Conservation (phyloP, 495 filamentous ascomycete species). For the Penicillium arizonense region DNA sequence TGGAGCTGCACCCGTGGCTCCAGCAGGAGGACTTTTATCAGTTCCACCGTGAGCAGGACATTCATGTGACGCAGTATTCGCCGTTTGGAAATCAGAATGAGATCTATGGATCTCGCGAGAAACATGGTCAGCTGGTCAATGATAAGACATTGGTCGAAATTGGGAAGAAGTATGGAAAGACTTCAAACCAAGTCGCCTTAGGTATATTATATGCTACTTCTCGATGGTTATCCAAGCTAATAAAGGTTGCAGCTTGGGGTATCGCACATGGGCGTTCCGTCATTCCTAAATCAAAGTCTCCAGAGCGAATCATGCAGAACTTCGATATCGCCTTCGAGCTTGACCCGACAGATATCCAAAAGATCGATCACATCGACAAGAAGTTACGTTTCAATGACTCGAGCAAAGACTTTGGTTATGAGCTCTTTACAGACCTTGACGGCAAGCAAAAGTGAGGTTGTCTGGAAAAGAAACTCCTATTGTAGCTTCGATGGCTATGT, state of each 20-base stretch:
- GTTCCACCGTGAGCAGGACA: slow-evolving; percentile 48
- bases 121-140: slow-evolving; percentile 31
- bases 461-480: too few relatives aligned
- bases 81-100: slow-evolving; percentile 69
- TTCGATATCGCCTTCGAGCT: slow-evolving; percentile 58
- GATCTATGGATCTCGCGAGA: slow-evolving; percentile 40
- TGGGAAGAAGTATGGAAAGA: slow-evolving; percentile 60
- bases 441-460: slow-evolving; percentile 28
- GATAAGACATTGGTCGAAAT: slow-evolving; percentile 60
- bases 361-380: slow-evolving; percentile 49
- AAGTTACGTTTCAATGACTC: slow-evolving; percentile 59
- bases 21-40: slow-evolving; percentile 57
- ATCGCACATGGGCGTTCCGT: slow-evolving; percentile 58
- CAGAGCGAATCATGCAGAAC: slow-evolving; percentile 51
- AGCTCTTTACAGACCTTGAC: slow-evolving; percentile 59
- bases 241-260: slow-evolving; percentile 49
- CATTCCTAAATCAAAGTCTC: slow-evolving; percentile 59
- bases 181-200: slow-evolving; percentile 56
- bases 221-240: not conserved
- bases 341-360: slow-evolving; percentile 40
- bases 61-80: slow-evolving; percentile 61
- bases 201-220: not conserved
- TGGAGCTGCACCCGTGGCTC: slow-evolving; percentile 58
- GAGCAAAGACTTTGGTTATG: slow-evolving; percentile 47
- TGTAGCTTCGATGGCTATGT: too few relatives aligned